Base-by-base conservation (phyloP, 768 basidiomycete genomes). In the Kwoniella bestiolae region DNA sequence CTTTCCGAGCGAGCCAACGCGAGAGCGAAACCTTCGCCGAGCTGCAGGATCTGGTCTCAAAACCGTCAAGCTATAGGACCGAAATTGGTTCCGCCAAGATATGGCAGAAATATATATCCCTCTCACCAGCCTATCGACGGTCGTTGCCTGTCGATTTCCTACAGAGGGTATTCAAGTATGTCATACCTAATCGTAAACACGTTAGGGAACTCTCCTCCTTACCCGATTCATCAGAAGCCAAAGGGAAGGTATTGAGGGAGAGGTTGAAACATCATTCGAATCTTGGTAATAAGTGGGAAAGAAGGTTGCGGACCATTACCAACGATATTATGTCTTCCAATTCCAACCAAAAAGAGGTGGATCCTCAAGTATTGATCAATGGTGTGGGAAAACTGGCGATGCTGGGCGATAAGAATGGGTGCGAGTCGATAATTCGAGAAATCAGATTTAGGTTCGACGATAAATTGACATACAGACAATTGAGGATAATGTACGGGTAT, bases 351-450 rank as follows among this genome's bases (percentile, higher is more conserved):
- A 26, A 41, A 25, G 21, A 38, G 21, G 38, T 65, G 28, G 56
- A 65, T 44, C 63, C 50, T 14, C 56, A 55, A 26, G 25, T 59
- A 0, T 59, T 65, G 32, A 57, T 65, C 47, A 52, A 45, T 11
- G 56, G 56, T 16, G 23, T 65, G 8, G 23, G 44, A 2, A 65
- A 65, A 35, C 28, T 65, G 31, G 63, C 63, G 5, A 41, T 58
- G 25, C 28, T 65, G 5, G 63, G 63, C 8, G 57, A 65, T 31
- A 58, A 53, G 38, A 31, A 32, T 18, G 63, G 63, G 14, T 65
- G 63, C 34, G 63, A 65, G 50, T 57, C 56, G 38, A 65, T 65
- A 57, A 65, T 65, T 32, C 45, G 44, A 23, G 63, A 65, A 29
- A 53, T 65, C 28, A 12, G 47, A 41, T 34, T 58, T 51, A 44